phyloP scores from a whole-genome alignment of 345 rosid species.

The Pseudoturritis turrita region DNA sequence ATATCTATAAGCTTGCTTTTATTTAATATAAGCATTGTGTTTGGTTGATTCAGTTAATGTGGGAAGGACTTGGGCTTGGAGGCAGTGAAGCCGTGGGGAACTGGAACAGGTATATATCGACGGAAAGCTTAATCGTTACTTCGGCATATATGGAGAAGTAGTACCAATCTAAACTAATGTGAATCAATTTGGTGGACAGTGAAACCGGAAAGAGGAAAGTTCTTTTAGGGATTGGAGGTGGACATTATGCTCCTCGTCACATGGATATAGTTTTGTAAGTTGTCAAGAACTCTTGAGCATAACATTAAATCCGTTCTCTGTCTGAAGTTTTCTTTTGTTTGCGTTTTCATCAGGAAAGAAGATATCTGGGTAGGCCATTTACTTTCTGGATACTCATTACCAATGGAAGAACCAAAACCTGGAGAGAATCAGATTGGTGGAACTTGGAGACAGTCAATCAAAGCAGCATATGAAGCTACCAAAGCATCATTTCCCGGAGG shows the following conservation, averaged over 20 bases:
- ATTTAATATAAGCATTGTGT: neutral
- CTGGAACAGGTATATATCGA: slow-evolving; percentile 72
- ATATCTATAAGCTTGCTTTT: neutral
- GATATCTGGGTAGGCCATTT: slow-evolving; percentile 89
- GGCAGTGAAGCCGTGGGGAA: slow-evolving; percentile 60
- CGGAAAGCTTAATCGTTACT: neutral
- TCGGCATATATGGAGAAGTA: neutral
- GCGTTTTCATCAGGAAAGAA: slow-evolving; percentile 47
- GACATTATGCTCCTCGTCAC: slow-evolving; percentile 93
- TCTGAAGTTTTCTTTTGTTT: neutral
- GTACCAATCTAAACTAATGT: neutral
- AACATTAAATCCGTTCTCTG: neutral
- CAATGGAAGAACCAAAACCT: slow-evolving; percentile 69
- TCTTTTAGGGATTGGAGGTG: slow-evolving; percentile 89
- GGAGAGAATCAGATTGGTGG: slow-evolving; percentile 49
- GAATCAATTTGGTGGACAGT: slow-evolving; percentile 29
- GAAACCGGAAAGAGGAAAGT: slow-evolving; percentile 56
- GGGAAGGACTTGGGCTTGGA: slow-evolving; percentile 97
- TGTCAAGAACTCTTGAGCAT: neutral
- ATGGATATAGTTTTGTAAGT: slow-evolving; percentile 81
- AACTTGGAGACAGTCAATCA: slow-evolving; percentile 75
- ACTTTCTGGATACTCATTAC: slow-evolving; percentile 81
- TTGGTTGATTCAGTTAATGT: slow-evolving; percentile 53
- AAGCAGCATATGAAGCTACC: slow-evolving; percentile 79
- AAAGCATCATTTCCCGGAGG: slow-evolving; percentile 77